A percentile compares a stretch with the other conserved stretches of the same genome.
Conservation (phyloP, 2,329 filamentous ascomycete species). For the Cyclaneusma minus region DNA sequence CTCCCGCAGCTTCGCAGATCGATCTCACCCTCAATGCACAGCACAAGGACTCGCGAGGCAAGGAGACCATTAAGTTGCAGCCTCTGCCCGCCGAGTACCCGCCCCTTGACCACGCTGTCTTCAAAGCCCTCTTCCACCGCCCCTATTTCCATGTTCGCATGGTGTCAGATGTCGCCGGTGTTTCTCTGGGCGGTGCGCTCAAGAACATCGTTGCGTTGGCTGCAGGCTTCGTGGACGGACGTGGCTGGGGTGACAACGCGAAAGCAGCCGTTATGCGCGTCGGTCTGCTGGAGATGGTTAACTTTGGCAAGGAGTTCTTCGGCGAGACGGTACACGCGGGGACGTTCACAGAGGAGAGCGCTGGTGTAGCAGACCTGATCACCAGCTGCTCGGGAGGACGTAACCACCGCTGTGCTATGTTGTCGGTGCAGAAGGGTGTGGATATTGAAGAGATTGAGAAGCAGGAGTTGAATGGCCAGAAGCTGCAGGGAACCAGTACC, state of each 20-base stretch:
- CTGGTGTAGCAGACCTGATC: slow-evolving; percentile 88
- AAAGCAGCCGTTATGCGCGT: slow-evolving; percentile 98
- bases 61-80: slow-evolving; percentile 51
- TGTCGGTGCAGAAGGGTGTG: slow-evolving; percentile 65
- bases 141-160: slow-evolving; percentile 96
- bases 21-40: slow-evolving; percentile 33
- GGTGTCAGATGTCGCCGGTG: slow-evolving; percentile 88
- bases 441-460: slow-evolving; percentile 77
- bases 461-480: slow-evolving; percentile 87
- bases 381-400: slow-evolving; percentile 84
- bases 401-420: slow-evolving; percentile 88
- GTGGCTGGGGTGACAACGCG: slow-evolving; percentile 96
- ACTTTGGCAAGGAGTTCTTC: slow-evolving; percentile 91
- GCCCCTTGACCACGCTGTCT: slow-evolving; percentile 67
- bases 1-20: slow-evolving; percentile 30
- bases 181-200: slow-evolving; percentile 82
- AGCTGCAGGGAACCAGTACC: slow-evolving; percentile 86
- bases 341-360: slow-evolving; percentile 95
- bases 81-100: slow-evolving; percentile 72
- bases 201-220: slow-evolving; percentile 96
- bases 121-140: slow-evolving; percentile 80
- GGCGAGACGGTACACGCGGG: slow-evolving; percentile 60
- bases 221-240: slow-evolving; percentile 86
- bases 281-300: slow-evolving; percentile 89
- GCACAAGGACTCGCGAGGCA: slow-evolving; percentile 55